Evolutionary conservation across 139 green algal species (phyloP).

Genomic region (Closterium sp.): DNA sequence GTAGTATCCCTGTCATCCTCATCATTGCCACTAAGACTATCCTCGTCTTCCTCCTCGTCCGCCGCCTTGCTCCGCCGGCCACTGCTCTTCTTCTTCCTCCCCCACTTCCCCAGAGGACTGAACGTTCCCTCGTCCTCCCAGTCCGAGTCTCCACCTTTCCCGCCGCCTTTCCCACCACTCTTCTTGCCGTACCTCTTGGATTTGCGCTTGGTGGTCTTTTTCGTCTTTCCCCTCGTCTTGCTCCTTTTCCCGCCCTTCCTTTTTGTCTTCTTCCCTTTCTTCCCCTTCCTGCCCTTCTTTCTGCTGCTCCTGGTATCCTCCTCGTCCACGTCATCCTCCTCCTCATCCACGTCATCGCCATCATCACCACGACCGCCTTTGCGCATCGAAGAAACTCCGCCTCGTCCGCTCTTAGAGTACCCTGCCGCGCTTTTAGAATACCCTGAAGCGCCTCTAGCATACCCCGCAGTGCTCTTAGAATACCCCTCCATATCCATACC

Average conservation of each 20-base stretch:
- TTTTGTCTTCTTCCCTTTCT: neutral
- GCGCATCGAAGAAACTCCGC: neutral
- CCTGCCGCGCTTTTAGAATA: neutral
- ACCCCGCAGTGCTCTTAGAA: neutral
- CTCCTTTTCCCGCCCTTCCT: neutral
- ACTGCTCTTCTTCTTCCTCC: neutral
- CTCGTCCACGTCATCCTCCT: neutral
- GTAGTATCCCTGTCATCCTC: neutral
- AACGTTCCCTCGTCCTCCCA: neutral
- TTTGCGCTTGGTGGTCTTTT: neutral
- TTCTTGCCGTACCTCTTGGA: neutral
- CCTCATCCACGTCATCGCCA: neutral
- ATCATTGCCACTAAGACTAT: neutral
- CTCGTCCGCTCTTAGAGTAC: neutral
- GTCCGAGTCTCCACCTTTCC: neutral
- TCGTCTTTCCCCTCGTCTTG: neutral
- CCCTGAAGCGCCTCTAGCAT: neutral
- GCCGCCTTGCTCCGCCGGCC: neutral
- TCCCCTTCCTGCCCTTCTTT: neutral
- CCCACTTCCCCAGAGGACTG: neutral
- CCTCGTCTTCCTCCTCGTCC: neutral
- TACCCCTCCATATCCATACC: neutral
- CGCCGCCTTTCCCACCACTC: neutral
- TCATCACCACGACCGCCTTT: neutral
- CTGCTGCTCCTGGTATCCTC: neutral